Percentiles rank a stretch among this genome's conserved stretches.
Conservation (phyloP, 768 basidiomycete genomes). For the Trametes villosa region DNA sequence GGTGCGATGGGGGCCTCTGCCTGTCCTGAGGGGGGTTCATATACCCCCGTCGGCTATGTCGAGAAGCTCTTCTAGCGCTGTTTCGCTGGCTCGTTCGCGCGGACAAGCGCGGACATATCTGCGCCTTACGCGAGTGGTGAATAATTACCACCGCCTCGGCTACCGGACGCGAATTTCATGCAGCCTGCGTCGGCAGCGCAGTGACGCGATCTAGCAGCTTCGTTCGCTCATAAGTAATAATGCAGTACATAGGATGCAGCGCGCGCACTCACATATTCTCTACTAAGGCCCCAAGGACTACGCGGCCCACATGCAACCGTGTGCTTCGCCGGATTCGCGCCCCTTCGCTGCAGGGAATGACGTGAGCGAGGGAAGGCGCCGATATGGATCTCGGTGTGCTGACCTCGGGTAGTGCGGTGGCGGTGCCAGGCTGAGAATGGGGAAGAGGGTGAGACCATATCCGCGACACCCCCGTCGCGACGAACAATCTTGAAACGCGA, state of each 20-base stretch:
- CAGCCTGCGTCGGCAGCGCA: neutral
- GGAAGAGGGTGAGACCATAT: slow-evolving; percentile 11
- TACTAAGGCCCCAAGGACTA: no score
- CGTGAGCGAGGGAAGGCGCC: neutral
- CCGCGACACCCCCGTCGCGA: slow-evolving; percentile 15
- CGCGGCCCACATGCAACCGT: no score
- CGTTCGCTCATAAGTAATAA: neutral
- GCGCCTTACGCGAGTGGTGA: neutral
- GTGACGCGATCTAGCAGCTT: neutral
- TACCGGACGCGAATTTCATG: slow-evolving; percentile 2
- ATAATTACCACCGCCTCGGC: slow-evolving; percentile 1
- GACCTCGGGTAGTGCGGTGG: slow-evolving; percentile 9
- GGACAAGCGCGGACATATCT: neutral
- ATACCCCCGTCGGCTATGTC: slow-evolving; percentile 12
- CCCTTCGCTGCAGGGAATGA: no score
- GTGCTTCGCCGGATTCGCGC: no score
- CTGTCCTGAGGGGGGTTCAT: slow-evolving; percentile 1
- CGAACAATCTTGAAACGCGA: slow-evolving; percentile 16
- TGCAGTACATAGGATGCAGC: neutral
- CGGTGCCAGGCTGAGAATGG: slow-evolving; percentile 5
- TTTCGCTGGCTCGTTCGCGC: neutral
- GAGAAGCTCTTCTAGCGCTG: slow-evolving; percentile 10
- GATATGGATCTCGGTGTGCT: slow-evolving; percentile 4
- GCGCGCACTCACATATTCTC: no score
- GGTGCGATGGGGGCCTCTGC: slow-evolving; percentile 2